These are phyloP conservation scores for Aureococcus anophagefferens DNA, from an alignment of 108 stramenopile genomes.

Conservation along the genomic window DNA sequence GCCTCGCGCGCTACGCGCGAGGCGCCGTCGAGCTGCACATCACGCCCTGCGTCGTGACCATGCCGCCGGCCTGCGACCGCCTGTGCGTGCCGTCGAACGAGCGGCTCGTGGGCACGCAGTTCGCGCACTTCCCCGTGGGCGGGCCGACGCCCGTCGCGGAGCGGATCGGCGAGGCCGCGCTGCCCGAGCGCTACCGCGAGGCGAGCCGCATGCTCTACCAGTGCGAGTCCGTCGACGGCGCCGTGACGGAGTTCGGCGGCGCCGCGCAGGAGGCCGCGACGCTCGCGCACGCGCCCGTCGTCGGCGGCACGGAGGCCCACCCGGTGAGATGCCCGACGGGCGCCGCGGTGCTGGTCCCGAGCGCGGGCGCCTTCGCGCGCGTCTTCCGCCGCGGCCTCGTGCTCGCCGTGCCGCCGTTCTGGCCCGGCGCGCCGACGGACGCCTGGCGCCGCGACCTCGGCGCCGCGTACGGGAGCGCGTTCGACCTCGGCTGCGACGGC, in stretches of 20 bases:
- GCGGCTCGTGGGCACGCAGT: slow-evolving; percentile 1
- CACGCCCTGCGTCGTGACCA: slow-evolving; percentile 5
- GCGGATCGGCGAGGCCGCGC: neutral
- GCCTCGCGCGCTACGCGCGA: too few species aligned
- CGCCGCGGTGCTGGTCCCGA: neutral
- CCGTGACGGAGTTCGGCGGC: slow-evolving; percentile 2
- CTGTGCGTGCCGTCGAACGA: neutral
- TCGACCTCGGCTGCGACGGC: neutral
- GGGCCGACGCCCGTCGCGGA: neutral
- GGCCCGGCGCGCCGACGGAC: neutral
- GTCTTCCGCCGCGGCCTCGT: neutral
- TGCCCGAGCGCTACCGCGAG: neutral
- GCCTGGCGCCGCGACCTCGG: neutral
- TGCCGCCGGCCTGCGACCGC: neutral
- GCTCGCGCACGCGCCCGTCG: neutral
- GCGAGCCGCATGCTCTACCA: slow-evolving; percentile 1
- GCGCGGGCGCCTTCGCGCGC: neutral
- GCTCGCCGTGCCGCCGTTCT: slow-evolving; percentile 5
- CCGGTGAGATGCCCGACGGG: neutral
- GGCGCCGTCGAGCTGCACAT: neutral
- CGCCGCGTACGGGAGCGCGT: neutral
- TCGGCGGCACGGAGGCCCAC: neutral
- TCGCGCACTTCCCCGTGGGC: slow-evolving; percentile 1
- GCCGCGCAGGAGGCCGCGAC: neutral
- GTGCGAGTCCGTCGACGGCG: slow-evolving; percentile 6